These are phyloP conservation scores for Aureobasidium sp. DNA, from an alignment of 2,329 filamentous ascomycete genomes.

Conservation along the genomic window DNA sequence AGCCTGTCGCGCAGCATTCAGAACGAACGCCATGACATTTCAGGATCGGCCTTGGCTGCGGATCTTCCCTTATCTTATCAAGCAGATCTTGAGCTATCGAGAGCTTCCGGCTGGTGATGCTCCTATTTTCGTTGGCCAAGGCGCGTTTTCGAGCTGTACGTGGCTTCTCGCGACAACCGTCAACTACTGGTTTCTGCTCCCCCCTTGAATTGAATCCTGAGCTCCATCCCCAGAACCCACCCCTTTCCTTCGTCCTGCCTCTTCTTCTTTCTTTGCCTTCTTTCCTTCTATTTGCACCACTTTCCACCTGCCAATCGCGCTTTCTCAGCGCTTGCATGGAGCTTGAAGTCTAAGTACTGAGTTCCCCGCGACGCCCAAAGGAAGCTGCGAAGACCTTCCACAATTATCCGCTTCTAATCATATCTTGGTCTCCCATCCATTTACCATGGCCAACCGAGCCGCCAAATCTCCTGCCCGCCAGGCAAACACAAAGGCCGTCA, in stretches of 20 bases:
- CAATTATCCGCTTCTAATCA: conserved; percentile 10
- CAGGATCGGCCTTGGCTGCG: neutral
- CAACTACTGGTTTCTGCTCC: neutral
- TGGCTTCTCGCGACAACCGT: neutral
- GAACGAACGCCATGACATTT: neutral
- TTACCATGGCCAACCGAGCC: conserved; percentile 10
- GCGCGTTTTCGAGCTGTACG: conserved; percentile 4
- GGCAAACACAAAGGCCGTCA: neutral
- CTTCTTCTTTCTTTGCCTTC: conserved; percentile 7
- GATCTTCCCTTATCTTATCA: conserved; percentile 9
- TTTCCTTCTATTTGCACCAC: neutral
- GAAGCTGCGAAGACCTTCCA: conserved; percentile 5
- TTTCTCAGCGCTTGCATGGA: conserved; percentile 6
- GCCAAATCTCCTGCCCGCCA: conserved; percentile 15
- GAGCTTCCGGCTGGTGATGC: neutral
- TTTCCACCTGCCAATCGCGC: neutral
- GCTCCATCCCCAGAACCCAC: neutral
- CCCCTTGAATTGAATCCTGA: conserved; percentile 1
- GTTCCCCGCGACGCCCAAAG: conserved; percentile 2
- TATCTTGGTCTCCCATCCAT: neutral
- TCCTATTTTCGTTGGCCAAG: conserved; percentile 3
- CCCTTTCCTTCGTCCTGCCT: neutral
- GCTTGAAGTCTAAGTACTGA: conserved; percentile 10
- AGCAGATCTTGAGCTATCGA: neutral
- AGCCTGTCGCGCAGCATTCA: neutral